Percentiles rank a stretch among this genome's conserved stretches.
These are phyloP conservation scores for Oldenlandia corymbosa DNA, from an alignment of 257 asterid species.

Conservation along the genomic window DNA sequence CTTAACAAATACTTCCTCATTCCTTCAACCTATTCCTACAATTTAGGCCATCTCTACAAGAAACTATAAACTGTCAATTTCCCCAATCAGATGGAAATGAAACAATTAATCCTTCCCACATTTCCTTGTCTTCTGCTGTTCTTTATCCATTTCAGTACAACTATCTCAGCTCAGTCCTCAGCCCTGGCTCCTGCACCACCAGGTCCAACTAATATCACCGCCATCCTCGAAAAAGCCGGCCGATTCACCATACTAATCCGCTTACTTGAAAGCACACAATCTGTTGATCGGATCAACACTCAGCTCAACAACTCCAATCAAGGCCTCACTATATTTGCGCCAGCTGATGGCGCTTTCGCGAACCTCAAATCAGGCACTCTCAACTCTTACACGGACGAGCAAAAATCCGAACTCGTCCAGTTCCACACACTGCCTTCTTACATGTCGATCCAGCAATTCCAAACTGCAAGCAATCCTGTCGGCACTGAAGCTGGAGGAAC, in stretches of 20 bases:
- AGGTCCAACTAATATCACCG: conserved; percentile 40
- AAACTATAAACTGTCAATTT: background rate
- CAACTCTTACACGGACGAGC: conserved; percentile 37
- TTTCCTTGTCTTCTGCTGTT: conserved; percentile 19
- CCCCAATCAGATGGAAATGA: conserved; percentile 5
- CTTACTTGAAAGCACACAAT: conserved; percentile 44
- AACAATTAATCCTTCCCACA: background rate
- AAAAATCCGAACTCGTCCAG: conserved; percentile 37
- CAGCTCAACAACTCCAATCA: conserved; percentile 43
- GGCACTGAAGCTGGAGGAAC: conserved; percentile 51
- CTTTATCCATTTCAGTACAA: conserved; percentile 12
- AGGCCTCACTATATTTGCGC: conserved; percentile 44
- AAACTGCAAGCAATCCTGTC: conserved; percentile 46
- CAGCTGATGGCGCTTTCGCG: conserved; percentile 39
- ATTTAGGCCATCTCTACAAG: too few relatives aligned
- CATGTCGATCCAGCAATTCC: conserved; percentile 35
- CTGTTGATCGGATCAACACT: conserved; percentile 38
- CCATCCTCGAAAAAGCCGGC: conserved; percentile 49
- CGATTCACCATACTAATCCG: conserved; percentile 45
- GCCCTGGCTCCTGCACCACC: conserved; percentile 35
- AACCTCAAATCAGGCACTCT: conserved; percentile 37
- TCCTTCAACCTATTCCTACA: too few relatives aligned
- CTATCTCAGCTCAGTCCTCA: conserved; percentile 25
- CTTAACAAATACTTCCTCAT: too few relatives aligned
- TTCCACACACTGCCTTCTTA: conserved; percentile 41